Evolutionary conservation across 345 rosid genomes (phyloP).

Genomic region (Rhodomyrtus tomentosa): DNA sequence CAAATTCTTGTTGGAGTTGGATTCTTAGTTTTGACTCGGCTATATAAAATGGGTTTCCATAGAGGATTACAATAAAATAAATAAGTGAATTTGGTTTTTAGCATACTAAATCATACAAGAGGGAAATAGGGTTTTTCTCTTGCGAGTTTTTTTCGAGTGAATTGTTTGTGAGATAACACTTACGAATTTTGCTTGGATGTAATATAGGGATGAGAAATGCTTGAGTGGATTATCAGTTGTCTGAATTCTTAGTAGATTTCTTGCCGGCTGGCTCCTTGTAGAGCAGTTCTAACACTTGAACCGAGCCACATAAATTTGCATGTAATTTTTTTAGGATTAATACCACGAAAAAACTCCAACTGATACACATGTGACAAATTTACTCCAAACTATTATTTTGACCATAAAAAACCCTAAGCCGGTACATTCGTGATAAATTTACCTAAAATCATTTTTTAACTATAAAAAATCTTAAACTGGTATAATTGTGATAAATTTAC

Average conservation of each 20-base stretch:
- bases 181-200: not conserved
- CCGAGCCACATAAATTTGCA: not conserved
- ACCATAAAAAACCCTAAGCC: too few species aligned
- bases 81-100: not conserved
- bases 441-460: too few species aligned
- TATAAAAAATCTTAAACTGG: too few species aligned
- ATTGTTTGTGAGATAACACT: too few species aligned
- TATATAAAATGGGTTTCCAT: not conserved
- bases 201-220: not conserved
- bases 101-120: not conserved
- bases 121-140: not conserved
- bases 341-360: too few species aligned
- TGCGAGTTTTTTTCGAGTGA: not conserved
- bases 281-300: not conserved
- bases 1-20: not conserved
- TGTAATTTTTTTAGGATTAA: too few species aligned
- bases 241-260: too few species aligned
- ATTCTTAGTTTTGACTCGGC: not conserved
- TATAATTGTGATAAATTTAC: too few species aligned
- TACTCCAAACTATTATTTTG: too few species aligned
- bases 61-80: not conserved
- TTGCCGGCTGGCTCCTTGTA: fast-evolving
- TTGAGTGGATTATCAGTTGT: not conserved
- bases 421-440: too few species aligned
- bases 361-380: too few species aligned